Conservation (phyloP, 2,329 filamentous ascomycete species). For the Botrytis fabae region DNA sequence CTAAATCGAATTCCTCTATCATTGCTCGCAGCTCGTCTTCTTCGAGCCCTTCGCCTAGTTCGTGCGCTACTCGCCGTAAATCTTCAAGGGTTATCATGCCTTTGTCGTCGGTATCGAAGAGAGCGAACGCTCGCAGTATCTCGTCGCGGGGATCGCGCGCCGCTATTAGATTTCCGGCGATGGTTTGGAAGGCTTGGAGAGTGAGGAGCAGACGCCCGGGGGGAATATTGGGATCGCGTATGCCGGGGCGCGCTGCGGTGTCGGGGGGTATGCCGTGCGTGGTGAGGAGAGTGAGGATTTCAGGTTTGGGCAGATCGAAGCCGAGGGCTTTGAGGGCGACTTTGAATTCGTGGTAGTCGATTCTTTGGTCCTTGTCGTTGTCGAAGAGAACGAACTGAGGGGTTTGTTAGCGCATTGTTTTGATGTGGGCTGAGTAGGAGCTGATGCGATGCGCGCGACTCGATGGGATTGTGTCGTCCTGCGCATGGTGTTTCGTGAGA, state of each 20-base stretch:
- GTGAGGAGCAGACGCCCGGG: constrained; percentile 61
- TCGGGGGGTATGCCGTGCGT: constrained; percentile 66
- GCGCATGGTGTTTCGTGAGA: neutral
- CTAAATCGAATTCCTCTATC: constrained; percentile 97
- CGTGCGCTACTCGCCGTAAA: constrained; percentile 80
- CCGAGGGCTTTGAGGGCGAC: constrained; percentile 94
- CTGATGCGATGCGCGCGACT: neutral
- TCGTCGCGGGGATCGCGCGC: constrained; percentile 86
- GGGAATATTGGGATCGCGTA: constrained; percentile 55
- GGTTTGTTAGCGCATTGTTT: constrained; percentile 10
- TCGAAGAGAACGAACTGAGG: constrained; percentile 89
- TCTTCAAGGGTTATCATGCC: constrained; percentile 89
- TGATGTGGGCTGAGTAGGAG: constrained; percentile 10
- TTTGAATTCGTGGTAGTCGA: constrained; percentile 98
- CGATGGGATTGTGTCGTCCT: neutral
- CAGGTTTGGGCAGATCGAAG: constrained; percentile 84
- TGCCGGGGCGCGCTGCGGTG: constrained; percentile 50
- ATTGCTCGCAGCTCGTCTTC: constrained; percentile 92
- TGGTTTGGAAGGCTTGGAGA: constrained; percentile 69
- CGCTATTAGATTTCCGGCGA: constrained; percentile 78
- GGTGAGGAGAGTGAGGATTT: constrained; percentile 79
- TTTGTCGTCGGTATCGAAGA: constrained; percentile 93
- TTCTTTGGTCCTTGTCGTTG: constrained; percentile 87
- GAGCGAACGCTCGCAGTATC: constrained; percentile 83
- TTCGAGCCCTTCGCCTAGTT: constrained; percentile 88